A percentile compares a stretch with the other conserved stretches of the same genome.
These are phyloP conservation scores for Curvularia sp. DNA, from an alignment of 2,329 filamentous ascomycete species.

Conservation along the genomic window DNA sequence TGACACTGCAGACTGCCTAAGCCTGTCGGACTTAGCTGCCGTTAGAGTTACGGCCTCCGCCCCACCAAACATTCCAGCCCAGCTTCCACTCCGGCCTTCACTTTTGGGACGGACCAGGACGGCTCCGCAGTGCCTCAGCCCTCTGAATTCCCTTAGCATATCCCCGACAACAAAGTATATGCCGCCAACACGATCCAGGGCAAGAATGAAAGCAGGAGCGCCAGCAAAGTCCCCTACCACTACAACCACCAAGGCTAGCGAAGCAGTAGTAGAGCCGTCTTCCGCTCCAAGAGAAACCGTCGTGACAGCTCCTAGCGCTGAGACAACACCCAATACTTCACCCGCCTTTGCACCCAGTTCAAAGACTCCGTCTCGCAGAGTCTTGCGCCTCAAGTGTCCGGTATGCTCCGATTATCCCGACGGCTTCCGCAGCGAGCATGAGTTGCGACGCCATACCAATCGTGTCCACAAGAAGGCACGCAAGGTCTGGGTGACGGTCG, in stretches of 20 bases:
- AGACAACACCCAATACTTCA: slow-evolving; percentile 41
- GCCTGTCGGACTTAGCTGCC: slow-evolving; percentile 38
- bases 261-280: slow-evolving; percentile 34
- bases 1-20: slow-evolving; percentile 24
- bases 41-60: slow-evolving; percentile 36
- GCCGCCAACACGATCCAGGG: slow-evolving; percentile 45
- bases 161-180: slow-evolving; percentile 31
- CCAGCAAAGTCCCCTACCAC: slow-evolving; percentile 33
- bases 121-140: slow-evolving; percentile 22
- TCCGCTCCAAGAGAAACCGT: slow-evolving; percentile 40
- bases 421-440: slow-evolving; percentile 86
- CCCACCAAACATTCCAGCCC: slow-evolving; percentile 40
- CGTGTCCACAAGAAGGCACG: slow-evolving; percentile 70
- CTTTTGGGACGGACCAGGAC: slow-evolving; percentile 18
- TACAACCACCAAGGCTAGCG: slow-evolving; percentile 32
- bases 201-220: slow-evolving; percentile 46
- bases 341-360: slow-evolving; percentile 41
- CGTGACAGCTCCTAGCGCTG: slow-evolving; percentile 36
- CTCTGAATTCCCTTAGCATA: slow-evolving; percentile 17
- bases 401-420: slow-evolving; percentile 75
- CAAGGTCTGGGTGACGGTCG: slow-evolving; percentile 70
- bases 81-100: slow-evolving; percentile 27
- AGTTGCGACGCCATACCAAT: slow-evolving; percentile 63
- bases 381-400: slow-evolving; percentile 60
- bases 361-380: slow-evolving; percentile 44